These are phyloP conservation scores for Leccinellum albellum DNA, from an alignment of 768 basidiomycete genomes.

Conservation along the genomic window DNA sequence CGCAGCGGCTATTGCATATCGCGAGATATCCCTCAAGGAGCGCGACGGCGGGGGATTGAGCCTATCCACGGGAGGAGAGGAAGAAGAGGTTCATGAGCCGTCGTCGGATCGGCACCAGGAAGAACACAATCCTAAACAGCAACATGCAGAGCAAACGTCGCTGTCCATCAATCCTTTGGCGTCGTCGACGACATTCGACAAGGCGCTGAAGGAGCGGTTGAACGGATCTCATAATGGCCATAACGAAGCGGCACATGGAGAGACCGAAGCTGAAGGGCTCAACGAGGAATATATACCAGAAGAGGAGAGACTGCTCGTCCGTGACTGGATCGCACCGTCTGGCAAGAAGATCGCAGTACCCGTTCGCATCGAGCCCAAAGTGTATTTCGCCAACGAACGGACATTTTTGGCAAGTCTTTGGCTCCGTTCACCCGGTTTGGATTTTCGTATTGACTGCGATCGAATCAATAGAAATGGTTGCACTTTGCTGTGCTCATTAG, in stretches of 20 bases:
- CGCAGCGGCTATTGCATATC: slow-evolving; percentile 80
- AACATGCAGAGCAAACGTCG: slow-evolving; percentile 24
- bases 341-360: slow-evolving; percentile 92
- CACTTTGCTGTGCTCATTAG: slow-evolving; percentile 85
- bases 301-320: slow-evolving; percentile 56
- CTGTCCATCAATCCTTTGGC: slow-evolving; percentile 85
- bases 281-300: slow-evolving; percentile 35
- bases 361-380: slow-evolving; percentile 96
- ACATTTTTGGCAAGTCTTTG: slow-evolving; percentile 77
- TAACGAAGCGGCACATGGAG: slow-evolving; percentile 9
- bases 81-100: slow-evolving; percentile 38
- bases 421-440: background rate
- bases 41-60: slow-evolving; percentile 14
- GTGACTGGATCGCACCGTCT: slow-evolving; percentile 72
- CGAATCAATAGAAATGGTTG: slow-evolving; percentile 70
- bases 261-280: slow-evolving; percentile 33
- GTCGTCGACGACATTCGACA: slow-evolving; percentile 78
- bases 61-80: slow-evolving; percentile 17
- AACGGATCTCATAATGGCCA: slow-evolving; percentile 30
- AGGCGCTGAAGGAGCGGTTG: slow-evolving; percentile 72
- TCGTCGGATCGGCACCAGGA: slow-evolving; percentile 31
- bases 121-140: slow-evolving; percentile 17
- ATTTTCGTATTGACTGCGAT: background rate
- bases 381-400: slow-evolving; percentile 93
- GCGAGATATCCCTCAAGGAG: slow-evolving; percentile 75